These are phyloP conservation scores for Exophiala dermatitidis DNA, from an alignment of 2,329 filamentous ascomycete genomes.

Conservation along the genomic window DNA sequence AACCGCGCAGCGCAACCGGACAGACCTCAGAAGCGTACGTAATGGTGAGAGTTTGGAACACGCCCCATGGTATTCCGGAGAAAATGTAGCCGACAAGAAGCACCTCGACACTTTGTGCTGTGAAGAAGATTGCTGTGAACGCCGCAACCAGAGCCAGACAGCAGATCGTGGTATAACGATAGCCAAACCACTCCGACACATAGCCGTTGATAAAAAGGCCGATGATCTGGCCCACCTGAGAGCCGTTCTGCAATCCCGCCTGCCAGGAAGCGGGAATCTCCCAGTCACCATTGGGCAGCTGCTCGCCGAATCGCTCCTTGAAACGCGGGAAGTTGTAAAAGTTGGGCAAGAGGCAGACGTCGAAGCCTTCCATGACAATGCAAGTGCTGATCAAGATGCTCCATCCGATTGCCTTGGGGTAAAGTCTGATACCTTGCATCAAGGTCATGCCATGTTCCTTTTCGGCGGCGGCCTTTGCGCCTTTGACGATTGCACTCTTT, in stretches of 20 bases:
- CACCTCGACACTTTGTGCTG: conserved; percentile 30
- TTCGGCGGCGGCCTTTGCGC: conserved; percentile 32
- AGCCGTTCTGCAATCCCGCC: conserved; percentile 48
- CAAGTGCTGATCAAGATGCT: conserved; percentile 77
- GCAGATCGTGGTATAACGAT: conserved; percentile 55
- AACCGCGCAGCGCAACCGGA: conserved; percentile 39
- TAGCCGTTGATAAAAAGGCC: conserved; percentile 60
- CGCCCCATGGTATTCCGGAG: conserved; percentile 33
- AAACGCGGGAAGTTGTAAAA: conserved; percentile 53
- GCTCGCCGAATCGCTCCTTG: conserved; percentile 40
- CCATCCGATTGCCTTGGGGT: conserved; percentile 81
- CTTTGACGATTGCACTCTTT: conserved; percentile 29
- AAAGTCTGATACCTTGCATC: conserved; percentile 67
- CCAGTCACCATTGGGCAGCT: conserved; percentile 33
- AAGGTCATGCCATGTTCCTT: conserved; percentile 27
- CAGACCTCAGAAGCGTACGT: conserved; percentile 43
- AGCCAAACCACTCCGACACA: conserved; percentile 57
- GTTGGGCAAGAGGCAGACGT: conserved; percentile 73
- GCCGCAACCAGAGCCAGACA: conserved; percentile 45
- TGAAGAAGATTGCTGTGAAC: conserved; percentile 35
- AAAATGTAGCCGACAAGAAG: conserved; percentile 35
- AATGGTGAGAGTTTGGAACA: conserved; percentile 44
- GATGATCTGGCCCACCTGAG: conserved; percentile 53
- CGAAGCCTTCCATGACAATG: conserved; percentile 88
- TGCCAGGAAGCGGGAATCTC: conserved; percentile 51